These are phyloP conservation scores for Acrodontium crateriforme DNA, from an alignment of 2,329 filamentous ascomycete genomes.

Conservation along the genomic window DNA sequence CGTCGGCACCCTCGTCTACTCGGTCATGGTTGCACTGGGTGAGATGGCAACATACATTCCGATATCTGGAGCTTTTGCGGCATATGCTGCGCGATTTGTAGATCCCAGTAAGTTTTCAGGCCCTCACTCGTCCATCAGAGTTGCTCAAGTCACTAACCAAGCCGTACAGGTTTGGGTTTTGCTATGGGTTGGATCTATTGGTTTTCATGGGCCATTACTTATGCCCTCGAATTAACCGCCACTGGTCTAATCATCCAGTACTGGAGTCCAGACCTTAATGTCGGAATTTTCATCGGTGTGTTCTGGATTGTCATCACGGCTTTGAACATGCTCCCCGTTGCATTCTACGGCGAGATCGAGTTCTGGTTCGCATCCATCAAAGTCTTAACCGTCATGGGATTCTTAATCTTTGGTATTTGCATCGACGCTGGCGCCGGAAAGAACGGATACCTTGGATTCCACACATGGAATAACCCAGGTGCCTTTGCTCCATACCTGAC, in stretches of 20 bases:
- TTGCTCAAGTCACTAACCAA: no score
- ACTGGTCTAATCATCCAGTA: constrained; percentile 26
- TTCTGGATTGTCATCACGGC: constrained; percentile 26
- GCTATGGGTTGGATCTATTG: constrained; percentile 35
- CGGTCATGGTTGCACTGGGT: constrained; percentile 35
- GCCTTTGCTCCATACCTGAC: constrained; percentile 25
- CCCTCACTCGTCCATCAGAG: no score
- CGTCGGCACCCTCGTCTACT: constrained; percentile 31
- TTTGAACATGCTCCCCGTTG: constrained; percentile 37
- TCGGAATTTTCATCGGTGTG: constrained; percentile 24
- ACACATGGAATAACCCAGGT: constrained; percentile 30
- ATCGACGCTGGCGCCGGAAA: constrained; percentile 29
- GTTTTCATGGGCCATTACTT: constrained; percentile 30
- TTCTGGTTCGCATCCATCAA: constrained; percentile 41
- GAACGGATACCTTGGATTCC: constrained; percentile 46
- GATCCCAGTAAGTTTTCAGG: no score
- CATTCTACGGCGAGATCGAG: constrained; percentile 40
- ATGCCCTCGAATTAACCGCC: constrained; percentile 26
- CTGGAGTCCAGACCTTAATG: constrained; percentile 27
- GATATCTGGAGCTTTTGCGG: constrained; percentile 39
- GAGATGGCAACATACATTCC: constrained; percentile 51
- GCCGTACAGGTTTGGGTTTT: no score
- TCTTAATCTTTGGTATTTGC: constrained; percentile 28
- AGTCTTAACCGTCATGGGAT: constrained; percentile 37
- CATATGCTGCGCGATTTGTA: constrained; percentile 35